phyloP scores from a whole-genome alignment of 1,284 basidiomycete genomes.

The Coriolopsis trogii region DNA sequence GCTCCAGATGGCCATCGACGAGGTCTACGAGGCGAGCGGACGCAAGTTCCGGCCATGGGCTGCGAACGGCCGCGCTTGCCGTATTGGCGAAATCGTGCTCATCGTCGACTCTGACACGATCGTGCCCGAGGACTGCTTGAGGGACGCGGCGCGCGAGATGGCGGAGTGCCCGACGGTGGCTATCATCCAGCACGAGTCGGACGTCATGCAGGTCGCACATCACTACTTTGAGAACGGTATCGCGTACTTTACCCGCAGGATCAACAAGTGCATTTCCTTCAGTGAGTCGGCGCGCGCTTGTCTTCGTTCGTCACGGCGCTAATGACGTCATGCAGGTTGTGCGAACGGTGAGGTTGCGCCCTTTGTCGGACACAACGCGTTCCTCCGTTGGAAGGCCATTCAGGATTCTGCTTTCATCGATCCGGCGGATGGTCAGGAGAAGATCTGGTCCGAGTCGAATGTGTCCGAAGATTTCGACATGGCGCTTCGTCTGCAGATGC shows the following conservation, averaged over 20 bases:
- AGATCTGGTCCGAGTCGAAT: slow-evolving; percentile 59
- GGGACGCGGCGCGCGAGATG: slow-evolving; percentile 61
- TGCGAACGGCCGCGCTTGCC: slow-evolving; percentile 42
- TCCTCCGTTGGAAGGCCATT: slow-evolving; percentile 58
- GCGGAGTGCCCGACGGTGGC: slow-evolving; percentile 51
- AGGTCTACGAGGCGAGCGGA: slow-evolving; percentile 44
- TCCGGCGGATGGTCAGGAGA: slow-evolving; percentile 45
- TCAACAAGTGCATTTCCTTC: slow-evolving; percentile 50
- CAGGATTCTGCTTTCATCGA: slow-evolving; percentile 55
- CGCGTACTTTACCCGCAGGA: slow-evolving; percentile 56
- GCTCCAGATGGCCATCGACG: slow-evolving; percentile 43
- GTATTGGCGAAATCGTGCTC: slow-evolving; percentile 47
- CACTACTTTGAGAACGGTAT: slow-evolving; percentile 64
- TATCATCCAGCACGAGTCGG: slow-evolving; percentile 55
- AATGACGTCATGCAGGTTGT: slow-evolving; percentile 30
- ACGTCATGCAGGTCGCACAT: slow-evolving; percentile 57
- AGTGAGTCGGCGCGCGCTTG: slow-evolving; percentile 23
- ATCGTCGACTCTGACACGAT: slow-evolving; percentile 59
- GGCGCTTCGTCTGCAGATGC: slow-evolving; percentile 49
- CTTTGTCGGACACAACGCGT: slow-evolving; percentile 64
- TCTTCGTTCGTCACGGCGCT: neutral
- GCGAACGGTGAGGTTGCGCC: slow-evolving; percentile 58
- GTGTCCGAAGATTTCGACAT: slow-evolving; percentile 68
- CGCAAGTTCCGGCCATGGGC: slow-evolving; percentile 43
- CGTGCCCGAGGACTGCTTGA: slow-evolving; percentile 61